These are phyloP conservation scores for Nakazawaea pomicola DNA, from an alignment of 805 yeast species.

Conservation along the genomic window DNA sequence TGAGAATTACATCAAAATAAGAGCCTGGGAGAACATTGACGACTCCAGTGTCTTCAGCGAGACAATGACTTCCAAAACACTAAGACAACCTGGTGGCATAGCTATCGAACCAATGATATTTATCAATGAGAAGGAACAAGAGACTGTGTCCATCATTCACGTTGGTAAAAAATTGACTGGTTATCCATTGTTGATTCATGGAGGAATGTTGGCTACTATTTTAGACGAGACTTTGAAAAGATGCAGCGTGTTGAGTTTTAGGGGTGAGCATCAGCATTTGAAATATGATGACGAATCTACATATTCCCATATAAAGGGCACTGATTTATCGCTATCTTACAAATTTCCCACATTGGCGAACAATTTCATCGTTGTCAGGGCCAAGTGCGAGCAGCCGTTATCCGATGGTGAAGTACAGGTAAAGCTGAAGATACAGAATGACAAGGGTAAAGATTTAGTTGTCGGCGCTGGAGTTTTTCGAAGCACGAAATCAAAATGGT, in stretches of 20 bases:
- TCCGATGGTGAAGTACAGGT: conserved; percentile 33
- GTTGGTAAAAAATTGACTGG: conserved; percentile 79
- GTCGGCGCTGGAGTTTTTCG: conserved; percentile 45
- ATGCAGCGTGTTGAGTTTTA: conserved; percentile 36
- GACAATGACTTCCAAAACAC: conserved; percentile 42
- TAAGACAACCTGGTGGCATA: conserved; percentile 74
- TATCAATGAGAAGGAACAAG: conserved; percentile 48
- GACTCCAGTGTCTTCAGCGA: conserved; percentile 28
- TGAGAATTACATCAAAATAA: conserved; percentile 30
- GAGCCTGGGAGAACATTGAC: conserved; percentile 44
- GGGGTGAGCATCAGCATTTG: conserved; percentile 22
- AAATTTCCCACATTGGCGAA: conserved; percentile 73
- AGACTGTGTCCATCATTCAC: conserved; percentile 65
- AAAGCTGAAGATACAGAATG: conserved; percentile 47
- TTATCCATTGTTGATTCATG: conserved; percentile 83
- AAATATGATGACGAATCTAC: conserved; percentile 16
- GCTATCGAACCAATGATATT: conserved; percentile 69
- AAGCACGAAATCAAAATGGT: conserved; percentile 3
- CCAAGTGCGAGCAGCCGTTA: conserved; percentile 31
- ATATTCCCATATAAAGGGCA: conserved; percentile 37
- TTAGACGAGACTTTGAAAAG: conserved; percentile 72
- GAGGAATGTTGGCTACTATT: conserved; percentile 80
- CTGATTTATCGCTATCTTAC: conserved; percentile 47
- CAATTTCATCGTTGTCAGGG: conserved; percentile 64
- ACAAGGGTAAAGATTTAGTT: conserved; percentile 51